Conservation (phyloP, 805 yeast species). For the Metschnikowia matae region DNA sequence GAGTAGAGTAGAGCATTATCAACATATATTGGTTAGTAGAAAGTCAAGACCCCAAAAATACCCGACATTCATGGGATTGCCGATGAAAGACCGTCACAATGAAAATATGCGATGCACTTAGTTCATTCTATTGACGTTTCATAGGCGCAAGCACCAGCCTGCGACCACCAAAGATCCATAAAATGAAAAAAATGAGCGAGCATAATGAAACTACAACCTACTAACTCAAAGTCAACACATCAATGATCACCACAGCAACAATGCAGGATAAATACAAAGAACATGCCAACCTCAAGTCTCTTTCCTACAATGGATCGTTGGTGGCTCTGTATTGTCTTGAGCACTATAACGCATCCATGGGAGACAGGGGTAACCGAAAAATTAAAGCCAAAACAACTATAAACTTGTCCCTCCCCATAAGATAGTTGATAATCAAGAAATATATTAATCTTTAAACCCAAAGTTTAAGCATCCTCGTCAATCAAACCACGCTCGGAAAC, state of each 20-base stretch:
- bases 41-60: too few relatives aligned
- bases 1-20: too few relatives aligned
- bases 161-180: not conserved
- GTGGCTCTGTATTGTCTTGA: slow-evolving; percentile 43
- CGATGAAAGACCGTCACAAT: too few relatives aligned
- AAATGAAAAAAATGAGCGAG: not conserved
- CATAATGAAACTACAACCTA: not conserved
- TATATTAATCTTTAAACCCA: slow-evolving; percentile 20
- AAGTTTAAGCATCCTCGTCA: slow-evolving; percentile 50
- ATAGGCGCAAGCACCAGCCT: slow-evolving; percentile 2
- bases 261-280: not conserved
- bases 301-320: slow-evolving; percentile 35
- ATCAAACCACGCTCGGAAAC: slow-evolving; percentile 93
- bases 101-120: not conserved
- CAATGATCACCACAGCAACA: not conserved
- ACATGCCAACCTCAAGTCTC: slow-evolving; percentile 12
- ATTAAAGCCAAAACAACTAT: slow-evolving; percentile 17
- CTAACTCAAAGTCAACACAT: slow-evolving; percentile 2
- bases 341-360: slow-evolving; percentile 38
- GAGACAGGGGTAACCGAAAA: slow-evolving; percentile 20
- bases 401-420: slow-evolving; percentile 18
- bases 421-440: slow-evolving; percentile 17
- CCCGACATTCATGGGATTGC: too few relatives aligned
- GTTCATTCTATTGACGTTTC: not conserved
- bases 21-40: too few relatives aligned